Percentiles rank a stretch among this genome's conserved stretches.
phyloP scores from a whole-genome alignment of 2,329 filamentous ascomycete species.

The Chaetomiaceae sp. region DNA sequence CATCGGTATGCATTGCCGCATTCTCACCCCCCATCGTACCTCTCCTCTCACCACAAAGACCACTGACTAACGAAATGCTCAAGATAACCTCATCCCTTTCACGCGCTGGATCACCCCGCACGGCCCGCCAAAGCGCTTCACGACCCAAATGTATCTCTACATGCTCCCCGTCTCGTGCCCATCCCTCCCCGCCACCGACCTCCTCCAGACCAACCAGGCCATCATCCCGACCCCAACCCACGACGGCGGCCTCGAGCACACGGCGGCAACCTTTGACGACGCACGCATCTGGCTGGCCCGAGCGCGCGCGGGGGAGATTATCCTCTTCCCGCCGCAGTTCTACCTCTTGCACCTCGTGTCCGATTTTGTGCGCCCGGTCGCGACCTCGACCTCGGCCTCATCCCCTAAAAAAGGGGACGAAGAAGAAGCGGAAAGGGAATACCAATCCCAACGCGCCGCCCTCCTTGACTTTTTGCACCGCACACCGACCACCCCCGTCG shows the following conservation, averaged over 20 bases:
- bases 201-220: slow-evolving; percentile 41
- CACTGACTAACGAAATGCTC: not conserved
- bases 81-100: slow-evolving; percentile 69
- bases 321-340: slow-evolving; percentile 87
- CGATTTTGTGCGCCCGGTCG: no score
- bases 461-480: slow-evolving; percentile 52
- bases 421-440: slow-evolving; percentile 32
- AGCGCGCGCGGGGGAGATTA: slow-evolving; percentile 62
- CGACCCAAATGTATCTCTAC: slow-evolving; percentile 96
- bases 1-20: slow-evolving; percentile 51
- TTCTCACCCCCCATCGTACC: no score
- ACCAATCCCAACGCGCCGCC: slow-evolving; percentile 44
- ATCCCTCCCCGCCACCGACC: slow-evolving; percentile 16
- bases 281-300: slow-evolving; percentile 64
- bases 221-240: slow-evolving; percentile 65
- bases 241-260: slow-evolving; percentile 57
- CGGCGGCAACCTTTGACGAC: slow-evolving; percentile 72
- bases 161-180: slow-evolving; percentile 61
- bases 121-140: slow-evolving; percentile 71
- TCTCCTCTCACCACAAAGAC: not conserved
- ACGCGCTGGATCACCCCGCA: slow-evolving; percentile 87
- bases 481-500: slow-evolving; percentile 35
- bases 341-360: slow-evolving; percentile 63
- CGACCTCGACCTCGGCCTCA: no score
- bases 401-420: no score